Conservation (phyloP, 257 asterid genomes). For the Solanum verrucosum region DNA sequence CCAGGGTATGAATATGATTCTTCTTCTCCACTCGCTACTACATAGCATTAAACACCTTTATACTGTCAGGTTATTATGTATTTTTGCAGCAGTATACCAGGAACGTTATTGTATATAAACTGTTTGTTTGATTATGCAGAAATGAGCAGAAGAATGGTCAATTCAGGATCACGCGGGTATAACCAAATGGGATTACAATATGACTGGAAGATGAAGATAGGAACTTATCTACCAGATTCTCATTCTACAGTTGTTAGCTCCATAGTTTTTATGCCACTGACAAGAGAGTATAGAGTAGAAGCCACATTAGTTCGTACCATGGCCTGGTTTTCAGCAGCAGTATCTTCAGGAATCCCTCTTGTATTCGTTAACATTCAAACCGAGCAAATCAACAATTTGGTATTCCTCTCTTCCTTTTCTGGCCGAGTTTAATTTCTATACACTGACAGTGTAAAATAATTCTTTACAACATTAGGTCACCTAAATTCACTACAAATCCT, state of each 20-base stretch:
- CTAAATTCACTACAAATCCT: background rate
- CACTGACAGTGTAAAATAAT: background rate
- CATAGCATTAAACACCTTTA: background rate
- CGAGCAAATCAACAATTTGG: constrained; percentile 33
- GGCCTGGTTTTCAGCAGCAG: constrained; percentile 61
- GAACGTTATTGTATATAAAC: background rate
- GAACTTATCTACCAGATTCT: constrained; percentile 34
- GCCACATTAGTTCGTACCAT: constrained; percentile 30
- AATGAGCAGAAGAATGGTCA: constrained; percentile 42
- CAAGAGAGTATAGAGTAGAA: constrained; percentile 22
- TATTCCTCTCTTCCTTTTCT: background rate
- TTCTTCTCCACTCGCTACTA: background rate
- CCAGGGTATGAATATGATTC: constrained; percentile 28
- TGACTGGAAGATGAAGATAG: constrained; percentile 37
- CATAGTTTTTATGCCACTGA: constrained; percentile 34
- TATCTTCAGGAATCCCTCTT: constrained; percentile 39
- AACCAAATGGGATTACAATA: constrained; percentile 28
- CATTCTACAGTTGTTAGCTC: constrained; percentile 33
- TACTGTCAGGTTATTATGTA: background rate
- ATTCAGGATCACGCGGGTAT: constrained; percentile 26
- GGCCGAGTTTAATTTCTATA: background rate
- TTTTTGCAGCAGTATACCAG: background rate
- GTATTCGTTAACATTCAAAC: constrained; percentile 39
- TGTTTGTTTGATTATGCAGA: constrained; percentile 13
- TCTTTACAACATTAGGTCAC: background rate